Base-by-base conservation (phyloP, 306 rosid species). In the Fragaria ananassa region DNA sequence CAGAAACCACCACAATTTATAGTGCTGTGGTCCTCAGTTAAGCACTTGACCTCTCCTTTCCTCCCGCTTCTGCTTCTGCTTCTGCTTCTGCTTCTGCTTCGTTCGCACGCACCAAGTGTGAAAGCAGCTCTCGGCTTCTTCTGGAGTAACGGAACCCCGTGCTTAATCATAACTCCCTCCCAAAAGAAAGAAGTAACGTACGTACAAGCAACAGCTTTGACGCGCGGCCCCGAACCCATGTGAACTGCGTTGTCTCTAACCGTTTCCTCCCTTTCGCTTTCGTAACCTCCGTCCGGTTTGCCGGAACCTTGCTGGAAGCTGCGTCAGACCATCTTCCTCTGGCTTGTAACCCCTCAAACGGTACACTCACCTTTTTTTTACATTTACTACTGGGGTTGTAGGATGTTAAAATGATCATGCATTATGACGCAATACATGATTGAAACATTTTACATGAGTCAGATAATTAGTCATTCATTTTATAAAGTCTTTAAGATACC, bases 231-330 rank as follows among this genome's bases (percentile, higher is more conserved):
- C 19, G 41, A 77, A 45, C 58, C 57, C 81, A 49, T 81, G 81
- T 81, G 85, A 81, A 78, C 66, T 56, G 29, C 31, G 51, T 61
- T 35, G 57, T 31, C 80, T 70, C 35, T n/a, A 75, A 79, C 81
- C 51, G 84, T 76, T 47, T 12, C 10, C 39, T n/a, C 19, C 17
- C 69, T 67, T 74, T 78, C 72, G 69, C 81, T 73, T 74, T 83
- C 78, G 21, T 75, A 39, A 62, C 57, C n/a, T 35, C 76, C 76
- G 51, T 53, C 68, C 71, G 58, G 21, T 50, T 60, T 3, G n/a
- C 50, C 50, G 73, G 67, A 70, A 75, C 60, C 44, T 35, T 44
- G 54, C 46, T 37, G 3, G 69, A 69, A 69, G 41, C 47, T 49
- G 6, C 12, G 29, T 51, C 23, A 7, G 23, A 51, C 9, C 58